Conservation (phyloP, 306 rosid species). For the Purshia tridentata region DNA sequence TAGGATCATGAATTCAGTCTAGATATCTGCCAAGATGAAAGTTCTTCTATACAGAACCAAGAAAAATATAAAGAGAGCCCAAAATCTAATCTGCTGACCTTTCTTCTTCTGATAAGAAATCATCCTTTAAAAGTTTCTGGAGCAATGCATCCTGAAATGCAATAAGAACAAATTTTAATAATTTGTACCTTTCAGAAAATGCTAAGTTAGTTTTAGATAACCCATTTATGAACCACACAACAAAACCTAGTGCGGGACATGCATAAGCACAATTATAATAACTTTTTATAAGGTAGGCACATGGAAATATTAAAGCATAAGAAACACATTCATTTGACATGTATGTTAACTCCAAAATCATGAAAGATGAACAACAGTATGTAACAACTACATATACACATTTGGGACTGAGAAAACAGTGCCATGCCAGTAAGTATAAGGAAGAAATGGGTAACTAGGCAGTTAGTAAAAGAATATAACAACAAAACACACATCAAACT, state of each 20-base stretch:
- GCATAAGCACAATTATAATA: neutral
- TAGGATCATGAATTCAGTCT: neutral
- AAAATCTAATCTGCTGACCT: conserved; percentile 50
- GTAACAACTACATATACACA: neutral
- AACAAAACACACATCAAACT: neutral
- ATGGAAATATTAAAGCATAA: neutral
- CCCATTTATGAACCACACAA: neutral
- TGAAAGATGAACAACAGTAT: neutral
- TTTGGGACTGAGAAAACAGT: neutral
- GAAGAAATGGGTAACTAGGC: neutral
- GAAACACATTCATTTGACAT: neutral
- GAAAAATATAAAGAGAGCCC: conserved; percentile 7
- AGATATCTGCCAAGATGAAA: conserved; percentile 19
- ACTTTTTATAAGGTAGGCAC: neutral
- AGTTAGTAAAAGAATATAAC: neutral
- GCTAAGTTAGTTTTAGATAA: neutral
- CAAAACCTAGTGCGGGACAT: neutral
- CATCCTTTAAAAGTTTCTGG: conserved; percentile 63
- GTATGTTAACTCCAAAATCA: conserved; percentile 2
- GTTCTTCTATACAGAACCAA: neutral
- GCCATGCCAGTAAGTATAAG: no score
- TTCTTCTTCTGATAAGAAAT: conserved; percentile 72
- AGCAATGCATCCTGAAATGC: conserved; percentile 78
- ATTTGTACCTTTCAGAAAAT: neutral
- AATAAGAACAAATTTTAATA: conserved; percentile 14